Percentiles rank a stretch among this genome's conserved stretches.
Evolutionary conservation across 805 yeast genomes (phyloP).

Genomic region (Yueomyces sp.): DNA sequence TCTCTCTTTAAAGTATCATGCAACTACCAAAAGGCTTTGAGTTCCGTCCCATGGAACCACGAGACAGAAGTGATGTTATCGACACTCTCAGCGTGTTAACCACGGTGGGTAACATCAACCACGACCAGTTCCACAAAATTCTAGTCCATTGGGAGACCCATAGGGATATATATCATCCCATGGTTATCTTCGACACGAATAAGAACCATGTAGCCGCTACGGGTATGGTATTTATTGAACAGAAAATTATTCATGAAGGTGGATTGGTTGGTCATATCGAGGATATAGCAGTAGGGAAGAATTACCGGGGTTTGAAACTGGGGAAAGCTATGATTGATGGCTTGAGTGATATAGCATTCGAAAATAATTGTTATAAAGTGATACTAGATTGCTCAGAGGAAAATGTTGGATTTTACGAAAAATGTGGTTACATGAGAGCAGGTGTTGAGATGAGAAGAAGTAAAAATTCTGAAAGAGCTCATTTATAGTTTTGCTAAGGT

Average conservation of each 20-base stretch:
- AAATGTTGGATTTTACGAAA: slow-evolving; percentile 75
- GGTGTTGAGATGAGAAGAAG: slow-evolving; percentile 55
- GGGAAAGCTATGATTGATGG: slow-evolving; percentile 56
- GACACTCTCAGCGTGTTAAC: slow-evolving; percentile 59
- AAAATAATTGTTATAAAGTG: slow-evolving; percentile 69
- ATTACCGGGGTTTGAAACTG: slow-evolving; percentile 72
- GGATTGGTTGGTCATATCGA: slow-evolving; percentile 90
- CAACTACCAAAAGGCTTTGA: slow-evolving; percentile 37
- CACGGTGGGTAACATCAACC: slow-evolving; percentile 62
- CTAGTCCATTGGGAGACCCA: slow-evolving; percentile 44
- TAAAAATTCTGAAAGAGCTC: neutral
- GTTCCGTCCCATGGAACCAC: slow-evolving; percentile 40
- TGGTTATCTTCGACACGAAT: slow-evolving; percentile 45
- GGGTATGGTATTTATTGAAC: slow-evolving; percentile 71
- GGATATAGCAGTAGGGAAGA: slow-evolving; percentile 68
- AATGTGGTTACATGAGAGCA: slow-evolving; percentile 60
- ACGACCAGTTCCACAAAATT: slow-evolving; percentile 34
- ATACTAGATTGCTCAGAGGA: slow-evolving; percentile 80
- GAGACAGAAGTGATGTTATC: slow-evolving; percentile 51
- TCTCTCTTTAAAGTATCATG: too few species aligned
- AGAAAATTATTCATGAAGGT: slow-evolving; percentile 70
- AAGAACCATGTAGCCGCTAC: slow-evolving; percentile 55
- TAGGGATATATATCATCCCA: slow-evolving; percentile 45
- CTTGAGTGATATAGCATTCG: slow-evolving; percentile 45
- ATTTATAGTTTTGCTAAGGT: too few species aligned